Evolutionary conservation across 1,284 basidiomycete species (phyloP), one percentile per base, ranked within the genome.

Genomic region (Ustilago hordei): DNA sequence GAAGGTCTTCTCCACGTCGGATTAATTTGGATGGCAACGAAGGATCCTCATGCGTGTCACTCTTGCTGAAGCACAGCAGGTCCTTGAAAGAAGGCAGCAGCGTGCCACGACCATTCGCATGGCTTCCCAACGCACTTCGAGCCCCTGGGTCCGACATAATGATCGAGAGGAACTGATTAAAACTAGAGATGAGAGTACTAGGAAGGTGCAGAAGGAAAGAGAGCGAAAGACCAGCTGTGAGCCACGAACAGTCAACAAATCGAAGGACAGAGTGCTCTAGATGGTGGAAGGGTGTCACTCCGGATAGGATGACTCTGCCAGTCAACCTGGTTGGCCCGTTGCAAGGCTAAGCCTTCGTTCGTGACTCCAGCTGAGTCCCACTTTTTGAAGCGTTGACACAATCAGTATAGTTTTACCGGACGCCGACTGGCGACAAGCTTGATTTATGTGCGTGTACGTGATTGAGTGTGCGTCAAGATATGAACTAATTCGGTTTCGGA

Each of bases 71-170:
- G 13, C 58, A 48, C 6, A 73, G 54, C 6, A 73, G 35, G 17
- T 73, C 70, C 19, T 47, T 41, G 50, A 73, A 73, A 7, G 70
- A 68, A 2, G 70, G 70, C 11, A 73, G 28, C 8, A 60, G 64
- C 31, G 47, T 36, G 19, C 45, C 54, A 13, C 47, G 35, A 23
- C 43, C 32, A 19, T 34, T 34, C 28, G 35, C 19, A 5, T 5
- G 11, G 8, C 36, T 35, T 0, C 19, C 8, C 13, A 31, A 23
- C 28, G 38, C 32, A 17, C 43, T 19, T 23, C 35, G 48, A 32
- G 28, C 4, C 4, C n/a, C 48, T 55, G 53, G 23, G 11, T 19
- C 12, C 11, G 34, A 17, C 53, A 36, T 35, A 35, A 12, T 28
- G n/a, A 23, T 9, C 11, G 35, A 23, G 35, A n/a, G 38, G 15